phyloP scores from a whole-genome alignment of 2,329 filamentous ascomycete species.

The Ambrosiella beaveri region DNA sequence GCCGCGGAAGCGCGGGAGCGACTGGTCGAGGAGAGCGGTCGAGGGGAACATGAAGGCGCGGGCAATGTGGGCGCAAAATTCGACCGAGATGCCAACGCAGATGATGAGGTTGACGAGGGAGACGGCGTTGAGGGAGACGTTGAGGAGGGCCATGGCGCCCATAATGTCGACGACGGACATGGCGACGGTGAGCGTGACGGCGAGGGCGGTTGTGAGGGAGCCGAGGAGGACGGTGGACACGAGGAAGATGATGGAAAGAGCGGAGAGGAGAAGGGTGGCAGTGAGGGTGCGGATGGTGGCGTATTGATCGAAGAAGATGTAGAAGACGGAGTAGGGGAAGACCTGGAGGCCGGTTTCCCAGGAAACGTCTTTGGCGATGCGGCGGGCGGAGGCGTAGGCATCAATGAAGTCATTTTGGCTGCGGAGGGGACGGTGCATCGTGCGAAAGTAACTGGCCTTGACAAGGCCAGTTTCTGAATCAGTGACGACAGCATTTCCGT shows the following conservation, averaged over 20 bases:
- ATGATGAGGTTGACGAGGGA: constrained; percentile 93
- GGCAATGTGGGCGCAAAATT: constrained; percentile 95
- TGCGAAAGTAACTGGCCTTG: constrained; percentile 78
- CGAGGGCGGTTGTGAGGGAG: constrained; percentile 60
- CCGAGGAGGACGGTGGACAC: constrained; percentile 70
- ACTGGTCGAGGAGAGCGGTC: constrained; percentile 53
- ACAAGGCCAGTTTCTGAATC: constrained; percentile 50
- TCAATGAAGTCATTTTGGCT: constrained; percentile 86
- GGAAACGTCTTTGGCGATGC: constrained; percentile 64
- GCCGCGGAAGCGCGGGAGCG: constrained; percentile 35
- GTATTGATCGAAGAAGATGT: constrained; percentile 99
- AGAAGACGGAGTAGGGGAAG: constrained; percentile 94
- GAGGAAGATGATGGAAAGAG: constrained; percentile 68
- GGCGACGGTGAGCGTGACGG: constrained; percentile 70
- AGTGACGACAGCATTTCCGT: constrained; percentile 68
- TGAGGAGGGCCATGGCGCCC: constrained; percentile 78
- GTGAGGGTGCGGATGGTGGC: constrained; percentile 68
- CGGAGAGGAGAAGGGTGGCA: constrained; percentile 61
- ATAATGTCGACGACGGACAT: constrained; percentile 95
- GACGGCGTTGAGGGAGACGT: constrained; percentile 85
- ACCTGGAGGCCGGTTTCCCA: constrained; percentile 58
- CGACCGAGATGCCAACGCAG: constrained; percentile 87
- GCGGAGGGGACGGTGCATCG: constrained; percentile 69
- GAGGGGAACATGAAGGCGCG: constrained; percentile 91
- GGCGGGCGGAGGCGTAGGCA: constrained; percentile 74